Conservation (phyloP, 2,329 filamentous ascomycete species). For the Exophiala lecanii-corni region DNA sequence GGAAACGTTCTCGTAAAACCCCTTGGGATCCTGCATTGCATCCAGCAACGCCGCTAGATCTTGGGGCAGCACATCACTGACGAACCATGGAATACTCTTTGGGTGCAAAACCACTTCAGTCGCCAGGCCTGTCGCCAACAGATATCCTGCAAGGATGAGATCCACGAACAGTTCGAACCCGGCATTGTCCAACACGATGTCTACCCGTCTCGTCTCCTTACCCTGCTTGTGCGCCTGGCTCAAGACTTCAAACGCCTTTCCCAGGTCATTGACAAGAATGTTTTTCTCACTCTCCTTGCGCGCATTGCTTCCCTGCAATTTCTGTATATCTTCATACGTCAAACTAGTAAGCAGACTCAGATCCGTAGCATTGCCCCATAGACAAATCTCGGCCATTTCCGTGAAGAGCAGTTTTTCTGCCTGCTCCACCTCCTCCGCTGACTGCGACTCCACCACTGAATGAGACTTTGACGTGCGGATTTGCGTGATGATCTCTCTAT, state of each 20-base stretch:
- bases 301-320: conserved; percentile 83
- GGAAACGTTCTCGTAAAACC: conserved; percentile 71
- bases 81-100: conserved; percentile 96
- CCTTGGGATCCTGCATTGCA: conserved; percentile 69
- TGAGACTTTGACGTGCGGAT: conserved; percentile 26
- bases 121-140: conserved; percentile 77
- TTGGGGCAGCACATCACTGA: conserved; percentile 83
- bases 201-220: conserved; percentile 69
- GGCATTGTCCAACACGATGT: conserved; percentile 94
- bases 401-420: conserved; percentile 30
- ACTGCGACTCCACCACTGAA: conserved; percentile 39
- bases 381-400: conserved; percentile 33
- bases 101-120: conserved; percentile 85
- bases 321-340: conserved; percentile 76
- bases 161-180: conserved; percentile 98
- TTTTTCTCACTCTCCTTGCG: conserved; percentile 85
- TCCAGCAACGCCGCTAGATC: conserved; percentile 82
- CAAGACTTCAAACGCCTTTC: conserved; percentile 64
- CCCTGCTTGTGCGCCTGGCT: conserved; percentile 59
- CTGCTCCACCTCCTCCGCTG: conserved; percentile 47
- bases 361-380: conserved; percentile 35
- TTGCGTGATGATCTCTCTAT: conserved; percentile 25
- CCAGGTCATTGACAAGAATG: conserved; percentile 83
- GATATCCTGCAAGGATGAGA: conserved; percentile 82
- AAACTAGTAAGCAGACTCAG: conserved; percentile 29